Percentiles rank a stretch among this genome's conserved stretches.
These are phyloP conservation scores for Harrya chromipes DNA, from an alignment of 768 basidiomycete species.

Conservation along the genomic window DNA sequence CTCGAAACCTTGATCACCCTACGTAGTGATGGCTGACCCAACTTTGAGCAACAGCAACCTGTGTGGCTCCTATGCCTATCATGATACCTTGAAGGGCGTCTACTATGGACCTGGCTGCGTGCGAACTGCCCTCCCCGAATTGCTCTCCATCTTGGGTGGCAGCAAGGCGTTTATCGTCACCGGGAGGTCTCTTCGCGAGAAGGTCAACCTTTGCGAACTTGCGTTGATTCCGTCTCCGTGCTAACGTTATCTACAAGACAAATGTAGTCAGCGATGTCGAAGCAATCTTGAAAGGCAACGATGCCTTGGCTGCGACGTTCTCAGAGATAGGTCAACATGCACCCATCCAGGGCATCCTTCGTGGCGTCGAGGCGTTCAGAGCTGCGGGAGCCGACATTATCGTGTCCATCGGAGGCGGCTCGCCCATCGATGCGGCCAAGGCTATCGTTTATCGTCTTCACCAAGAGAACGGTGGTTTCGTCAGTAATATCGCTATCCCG, in stretches of 20 bases:
- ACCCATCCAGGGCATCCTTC: constrained; percentile 62
- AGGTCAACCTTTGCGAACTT: constrained; percentile 36
- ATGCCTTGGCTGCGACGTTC: constrained; percentile 68
- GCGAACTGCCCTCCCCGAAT: constrained; percentile 58
- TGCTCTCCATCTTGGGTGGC: constrained; percentile 51
- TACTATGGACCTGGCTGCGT: constrained; percentile 72
- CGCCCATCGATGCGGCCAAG: constrained; percentile 76
- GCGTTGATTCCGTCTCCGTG: not conserved
- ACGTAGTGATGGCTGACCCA: constrained; percentile 8
- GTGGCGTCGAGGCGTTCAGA: constrained; percentile 53
- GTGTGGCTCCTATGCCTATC: constrained; percentile 63
- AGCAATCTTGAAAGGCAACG: constrained; percentile 49
- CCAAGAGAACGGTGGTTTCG: constrained; percentile 51
- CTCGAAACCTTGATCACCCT: not conserved
- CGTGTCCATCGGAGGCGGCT: constrained; percentile 76
- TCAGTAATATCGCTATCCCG: constrained; percentile 74
- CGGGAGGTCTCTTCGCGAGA: constrained; percentile 62
- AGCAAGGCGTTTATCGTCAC: constrained; percentile 71
- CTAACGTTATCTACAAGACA: constrained; percentile 23
- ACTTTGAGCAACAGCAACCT: not conserved
- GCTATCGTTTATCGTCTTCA: constrained; percentile 64
- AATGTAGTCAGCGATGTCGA: constrained; percentile 24
- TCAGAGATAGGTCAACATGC: constrained; percentile 71
- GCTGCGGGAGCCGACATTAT: constrained; percentile 62
- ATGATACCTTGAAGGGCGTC: constrained; percentile 62